Base-by-base conservation (phyloP, 805 yeast species). In the Metschnikowia proteae region DNA sequence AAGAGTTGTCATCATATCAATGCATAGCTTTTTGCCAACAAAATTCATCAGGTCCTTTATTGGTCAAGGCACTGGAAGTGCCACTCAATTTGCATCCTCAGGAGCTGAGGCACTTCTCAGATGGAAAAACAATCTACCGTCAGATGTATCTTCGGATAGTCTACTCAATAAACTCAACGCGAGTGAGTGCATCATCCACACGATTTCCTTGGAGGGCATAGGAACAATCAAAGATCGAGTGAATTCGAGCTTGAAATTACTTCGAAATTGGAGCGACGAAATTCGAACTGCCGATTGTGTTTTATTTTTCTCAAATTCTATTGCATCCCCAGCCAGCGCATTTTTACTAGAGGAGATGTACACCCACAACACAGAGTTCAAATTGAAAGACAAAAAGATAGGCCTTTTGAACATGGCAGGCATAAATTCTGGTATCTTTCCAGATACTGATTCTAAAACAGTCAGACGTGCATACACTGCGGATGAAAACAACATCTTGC, bases 131-230 rank as follows among this genome's bases (percentile, higher is more conserved):
- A 22, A 6, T 5, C 5, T 13, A 23, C 22, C 22, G 8, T 23
- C 23, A 23, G 29, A 31, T 25, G 10, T 3, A 31, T n/a, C 23
- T 5, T 17, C 29, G 9, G 34, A 30, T 3, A 30, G 27, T 30
- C 4, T 39, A 6, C 27, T 38, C 25, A 9, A 26, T 9, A 26
- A 26, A 8, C 27, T 42, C 13, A 13, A 45, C 5, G 32, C 53
- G 43, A 55, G 54, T 38, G 49, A 52, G 17, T 46, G 46, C 45
- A 64, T 64, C 10, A 64, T 72, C 8, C 64, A 66, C 36, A 63
- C 73, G 0, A 70, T 73, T 32, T 68, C 75, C 5, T 57, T 73
- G 7, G 78, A 73, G 43, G 76, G 78, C 1, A 65, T 64, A 44
- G 76, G 76, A 4, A 61, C 58, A 27, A 61, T 68, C 13, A 53